These are phyloP conservation scores for Mortierella sp. DNA, from an alignment of 371 early-diverging fungal genomes.

Conservation along the genomic window DNA sequence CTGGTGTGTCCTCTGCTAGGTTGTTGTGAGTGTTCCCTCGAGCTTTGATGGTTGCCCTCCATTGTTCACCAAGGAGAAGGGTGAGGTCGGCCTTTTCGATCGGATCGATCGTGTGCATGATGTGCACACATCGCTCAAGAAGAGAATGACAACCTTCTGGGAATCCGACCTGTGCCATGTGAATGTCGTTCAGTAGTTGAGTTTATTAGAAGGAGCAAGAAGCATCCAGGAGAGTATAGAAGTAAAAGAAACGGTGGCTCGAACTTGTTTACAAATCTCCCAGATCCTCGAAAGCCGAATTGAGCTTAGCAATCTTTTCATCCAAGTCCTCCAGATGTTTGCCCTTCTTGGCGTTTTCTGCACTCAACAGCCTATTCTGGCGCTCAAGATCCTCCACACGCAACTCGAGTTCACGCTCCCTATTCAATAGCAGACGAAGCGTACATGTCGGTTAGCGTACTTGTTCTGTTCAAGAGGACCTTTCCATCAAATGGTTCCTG, in stretches of 20 bases:
- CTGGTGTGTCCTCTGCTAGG: neutral
- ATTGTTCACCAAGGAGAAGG: slow-evolving; percentile 43
- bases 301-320: no score
- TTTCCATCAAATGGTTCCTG: no score
- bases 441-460: neutral
- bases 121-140: slow-evolving; percentile 48
- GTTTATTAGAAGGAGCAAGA: no score
- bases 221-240: no score
- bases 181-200: no score
- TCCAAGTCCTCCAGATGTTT: no score
- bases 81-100: slow-evolving; percentile 52
- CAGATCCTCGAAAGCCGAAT: slow-evolving; percentile 32
- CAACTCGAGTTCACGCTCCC: slow-evolving; percentile 47
- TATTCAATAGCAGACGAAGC: slow-evolving; percentile 1
- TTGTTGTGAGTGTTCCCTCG: neutral
- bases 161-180: slow-evolving; percentile 13
- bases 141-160: slow-evolving; percentile 46
- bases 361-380: slow-evolving; percentile 24
- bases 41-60: slow-evolving; percentile 32
- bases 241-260: slow-evolving; percentile 22
- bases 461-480: neutral
- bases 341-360: slow-evolving; percentile 22
- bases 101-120: slow-evolving; percentile 55
- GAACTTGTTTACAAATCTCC: no score
- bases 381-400: slow-evolving; percentile 47